A percentile compares a stretch with the other conserved stretches of the same genome.
These are phyloP conservation scores for Yamadazyma sp. DNA, from an alignment of 805 yeast species.

Conservation along the genomic window DNA sequence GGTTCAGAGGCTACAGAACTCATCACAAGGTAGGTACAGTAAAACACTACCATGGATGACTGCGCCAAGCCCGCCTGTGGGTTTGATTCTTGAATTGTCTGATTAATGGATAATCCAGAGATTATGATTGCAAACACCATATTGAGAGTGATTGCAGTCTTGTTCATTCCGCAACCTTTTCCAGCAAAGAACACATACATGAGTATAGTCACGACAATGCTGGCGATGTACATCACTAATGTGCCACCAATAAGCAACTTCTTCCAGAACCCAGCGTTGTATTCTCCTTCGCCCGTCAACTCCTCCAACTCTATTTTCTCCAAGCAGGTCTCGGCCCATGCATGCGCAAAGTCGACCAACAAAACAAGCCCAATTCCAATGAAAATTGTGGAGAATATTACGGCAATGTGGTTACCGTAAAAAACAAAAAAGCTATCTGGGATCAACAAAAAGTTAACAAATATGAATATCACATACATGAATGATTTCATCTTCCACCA, in stretches of 20 bases:
- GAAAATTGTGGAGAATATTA: slow-evolving; percentile 79
- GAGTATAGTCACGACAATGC: slow-evolving; percentile 67
- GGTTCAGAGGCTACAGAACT: slow-evolving; percentile 97
- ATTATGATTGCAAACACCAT: slow-evolving; percentile 62
- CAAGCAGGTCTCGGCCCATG: slow-evolving; percentile 96
- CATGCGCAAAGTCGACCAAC: slow-evolving; percentile 95
- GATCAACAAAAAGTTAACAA: slow-evolving; percentile 63
- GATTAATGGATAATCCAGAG: slow-evolving; percentile 72
- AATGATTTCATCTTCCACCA: slow-evolving; percentile 81
- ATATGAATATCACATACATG: slow-evolving; percentile 55
- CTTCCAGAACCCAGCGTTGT: slow-evolving; percentile 68
- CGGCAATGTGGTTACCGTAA: slow-evolving; percentile 90
- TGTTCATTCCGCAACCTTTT: slow-evolving; percentile 82
- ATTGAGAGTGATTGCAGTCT: slow-evolving; percentile 80
- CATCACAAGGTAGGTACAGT: slow-evolving; percentile 87
- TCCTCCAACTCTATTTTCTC: slow-evolving; percentile 84
- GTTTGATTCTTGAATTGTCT: slow-evolving; percentile 84
- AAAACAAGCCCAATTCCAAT: slow-evolving; percentile 86
- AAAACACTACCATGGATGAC: slow-evolving; percentile 90
- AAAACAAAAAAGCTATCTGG: slow-evolving; percentile 85
- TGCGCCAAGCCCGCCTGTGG: slow-evolving; percentile 97
- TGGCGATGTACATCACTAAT: slow-evolving; percentile 73
- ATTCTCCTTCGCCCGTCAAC: slow-evolving; percentile 48
- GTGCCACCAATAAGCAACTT: slow-evolving; percentile 84
- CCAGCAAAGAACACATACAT: slow-evolving; percentile 86